phyloP scores from a whole-genome alignment of 129 eudicot species.

The Mikania micrantha region DNA sequence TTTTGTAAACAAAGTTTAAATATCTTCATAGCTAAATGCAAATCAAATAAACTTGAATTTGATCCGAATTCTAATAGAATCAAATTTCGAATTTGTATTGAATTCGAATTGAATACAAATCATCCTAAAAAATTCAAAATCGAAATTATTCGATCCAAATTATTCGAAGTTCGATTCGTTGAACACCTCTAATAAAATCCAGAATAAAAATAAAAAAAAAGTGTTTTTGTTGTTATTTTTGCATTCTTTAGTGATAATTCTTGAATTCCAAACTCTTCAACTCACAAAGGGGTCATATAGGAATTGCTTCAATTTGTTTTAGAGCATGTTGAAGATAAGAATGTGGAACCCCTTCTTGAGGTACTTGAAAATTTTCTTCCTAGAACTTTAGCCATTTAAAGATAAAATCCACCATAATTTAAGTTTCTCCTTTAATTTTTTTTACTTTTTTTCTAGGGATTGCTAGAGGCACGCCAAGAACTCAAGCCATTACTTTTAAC shows the following conservation, averaged over 20 bases:
- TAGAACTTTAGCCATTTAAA: conserved; percentile 1
- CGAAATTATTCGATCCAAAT: no score
- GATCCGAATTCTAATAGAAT: no score
- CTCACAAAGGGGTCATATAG: conserved; percentile 33
- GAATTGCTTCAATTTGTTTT: conserved; percentile 77
- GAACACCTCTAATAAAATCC: no score
- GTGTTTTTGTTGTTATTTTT: neutral
- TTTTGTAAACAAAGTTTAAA: no score
- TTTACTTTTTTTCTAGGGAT: conserved; percentile 46
- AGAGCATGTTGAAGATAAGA: conserved; percentile 80
- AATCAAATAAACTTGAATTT: no score
- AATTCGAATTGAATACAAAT: no score
- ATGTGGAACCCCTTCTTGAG: conserved; percentile 90
- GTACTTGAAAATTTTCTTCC: conserved; percentile 29
- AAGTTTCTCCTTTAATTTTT: neutral
- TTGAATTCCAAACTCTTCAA: neutral
- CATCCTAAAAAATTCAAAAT: no score
- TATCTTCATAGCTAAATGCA: no score
- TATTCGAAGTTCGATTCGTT: no score
- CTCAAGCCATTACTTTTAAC: conserved; percentile 72
- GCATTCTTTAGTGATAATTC: neutral
- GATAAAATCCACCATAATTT: neutral
- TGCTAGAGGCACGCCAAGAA: conserved; percentile 85
- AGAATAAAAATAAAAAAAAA: no score
- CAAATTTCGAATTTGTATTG: no score